These are phyloP conservation scores for Phellopilus nigrolimitatus DNA, from an alignment of 1,284 basidiomycete genomes.

Conservation along the genomic window DNA sequence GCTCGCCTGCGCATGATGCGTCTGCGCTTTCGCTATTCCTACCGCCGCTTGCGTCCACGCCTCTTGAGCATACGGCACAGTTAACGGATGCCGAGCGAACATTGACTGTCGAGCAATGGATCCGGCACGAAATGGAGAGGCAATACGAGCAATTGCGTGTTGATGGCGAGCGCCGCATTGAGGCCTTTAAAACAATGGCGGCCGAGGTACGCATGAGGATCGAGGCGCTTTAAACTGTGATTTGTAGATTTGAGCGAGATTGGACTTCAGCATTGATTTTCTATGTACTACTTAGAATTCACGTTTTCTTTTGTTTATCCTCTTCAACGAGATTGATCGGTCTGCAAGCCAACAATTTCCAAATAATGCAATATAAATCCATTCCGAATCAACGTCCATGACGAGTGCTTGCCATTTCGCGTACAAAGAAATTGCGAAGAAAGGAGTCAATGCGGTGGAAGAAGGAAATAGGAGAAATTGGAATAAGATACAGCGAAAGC, in stretches of 20 bases:
- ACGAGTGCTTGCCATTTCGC: too few relatives aligned
- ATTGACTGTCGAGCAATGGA: slow-evolving; percentile 77
- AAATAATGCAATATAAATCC: too few relatives aligned
- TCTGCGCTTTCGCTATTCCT: slow-evolving; percentile 9
- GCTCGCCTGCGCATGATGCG: background rate
- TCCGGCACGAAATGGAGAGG: slow-evolving; percentile 60
- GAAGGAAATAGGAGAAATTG: too few relatives aligned
- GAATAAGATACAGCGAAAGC: too few relatives aligned
- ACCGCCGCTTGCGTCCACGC: slow-evolving; percentile 14
- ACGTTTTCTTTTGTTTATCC: too few relatives aligned
- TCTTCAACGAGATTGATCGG: too few relatives aligned
- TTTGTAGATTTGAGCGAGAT: background rate
- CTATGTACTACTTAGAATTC: too few relatives aligned
- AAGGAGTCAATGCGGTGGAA: too few relatives aligned
- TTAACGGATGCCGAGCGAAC: slow-evolving; percentile 60
- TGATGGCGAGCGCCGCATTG: slow-evolving; percentile 59
- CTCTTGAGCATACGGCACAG: slow-evolving; percentile 14
- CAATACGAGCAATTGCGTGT: slow-evolving; percentile 56
- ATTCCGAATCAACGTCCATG: too few relatives aligned
- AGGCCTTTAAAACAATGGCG: slow-evolving; percentile 52
- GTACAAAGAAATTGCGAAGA: too few relatives aligned
- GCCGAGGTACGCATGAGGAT: slow-evolving; percentile 50
- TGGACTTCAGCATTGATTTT: background rate
- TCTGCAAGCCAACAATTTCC: too few relatives aligned
- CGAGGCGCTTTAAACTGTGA: slow-evolving; percentile 32